These are phyloP conservation scores for Trypanosoma conorhini DNA, from an alignment of 208 protist species.

Conservation along the genomic window DNA sequence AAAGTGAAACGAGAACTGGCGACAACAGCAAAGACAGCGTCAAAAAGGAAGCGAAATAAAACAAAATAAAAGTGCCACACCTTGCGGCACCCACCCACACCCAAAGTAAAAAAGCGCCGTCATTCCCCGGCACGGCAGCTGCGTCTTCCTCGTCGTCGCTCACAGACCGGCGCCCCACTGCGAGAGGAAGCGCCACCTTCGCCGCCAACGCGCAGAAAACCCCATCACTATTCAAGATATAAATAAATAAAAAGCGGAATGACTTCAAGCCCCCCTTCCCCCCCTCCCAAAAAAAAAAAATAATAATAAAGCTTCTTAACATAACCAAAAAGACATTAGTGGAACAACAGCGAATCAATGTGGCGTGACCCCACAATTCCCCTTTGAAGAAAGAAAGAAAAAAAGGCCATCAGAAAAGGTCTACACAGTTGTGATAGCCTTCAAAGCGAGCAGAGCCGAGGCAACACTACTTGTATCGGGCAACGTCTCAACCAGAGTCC, in stretches of 20 bases:
- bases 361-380: neutral
- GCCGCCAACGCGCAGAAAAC: neutral
- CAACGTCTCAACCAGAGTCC: slow-evolving; percentile 22
- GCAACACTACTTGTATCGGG: slow-evolving; percentile 18
- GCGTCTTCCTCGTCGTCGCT: too few species aligned
- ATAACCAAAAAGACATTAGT: too few species aligned
- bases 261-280: too few species aligned
- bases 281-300: too few species aligned
- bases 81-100: neutral
- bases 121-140: neutral
- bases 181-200: neutral
- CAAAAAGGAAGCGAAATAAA: slow-evolving; percentile 25
- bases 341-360: too few species aligned
- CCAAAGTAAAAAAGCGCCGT: slow-evolving; percentile 9
- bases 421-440: slow-evolving; percentile 13
- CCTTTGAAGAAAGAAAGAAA: slow-evolving; percentile 5
- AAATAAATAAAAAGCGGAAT: slow-evolving; percentile 12
- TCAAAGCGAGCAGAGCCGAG: slow-evolving; percentile 21
- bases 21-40: neutral
- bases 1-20: neutral
- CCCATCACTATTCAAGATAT: too few species aligned
- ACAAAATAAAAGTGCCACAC: slow-evolving; percentile 19
- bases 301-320: too few species aligned
- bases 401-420: slow-evolving; percentile 4
- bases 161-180: too few species aligned